A percentile compares a stretch with the other conserved stretches of the same genome.
Conservation (phyloP, 805 yeast species). For the Ogataea pilisensis region DNA sequence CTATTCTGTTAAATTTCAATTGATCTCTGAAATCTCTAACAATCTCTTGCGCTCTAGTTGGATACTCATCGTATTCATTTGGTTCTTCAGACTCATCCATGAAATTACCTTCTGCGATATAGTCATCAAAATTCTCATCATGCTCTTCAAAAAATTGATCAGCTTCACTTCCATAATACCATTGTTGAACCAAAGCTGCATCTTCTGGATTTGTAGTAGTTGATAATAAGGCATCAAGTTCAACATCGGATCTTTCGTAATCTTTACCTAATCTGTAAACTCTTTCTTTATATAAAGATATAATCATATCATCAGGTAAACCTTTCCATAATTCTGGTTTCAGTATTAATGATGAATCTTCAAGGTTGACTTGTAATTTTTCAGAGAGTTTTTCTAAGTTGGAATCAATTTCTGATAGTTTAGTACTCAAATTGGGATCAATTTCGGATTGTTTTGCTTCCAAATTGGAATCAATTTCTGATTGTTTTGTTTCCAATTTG, state of each 20-base stretch:
- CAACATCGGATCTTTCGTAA: constrained; percentile 47
- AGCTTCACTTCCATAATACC: constrained; percentile 42
- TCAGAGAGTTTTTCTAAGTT: constrained; percentile 10
- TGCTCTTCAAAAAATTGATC: constrained; percentile 37
- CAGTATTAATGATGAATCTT: constrained; percentile 37
- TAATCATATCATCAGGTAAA: constrained; percentile 57
- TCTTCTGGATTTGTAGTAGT: constrained; percentile 32
- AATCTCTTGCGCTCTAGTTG: constrained; percentile 67
- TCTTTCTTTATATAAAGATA: constrained; percentile 58
- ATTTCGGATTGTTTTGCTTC: no score
- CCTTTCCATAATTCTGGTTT: constrained; percentile 71
- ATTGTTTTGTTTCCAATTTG: no score
- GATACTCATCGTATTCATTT: constrained; percentile 62
- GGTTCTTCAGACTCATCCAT: constrained; percentile 30
- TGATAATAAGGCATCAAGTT: constrained; percentile 52
- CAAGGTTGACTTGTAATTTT: constrained; percentile 13
- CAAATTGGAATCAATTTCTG: no score
- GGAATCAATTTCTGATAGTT: constrained; percentile 11
- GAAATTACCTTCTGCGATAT: constrained; percentile 31
- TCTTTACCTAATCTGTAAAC: constrained; percentile 45
- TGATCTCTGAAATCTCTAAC: constrained; percentile 68
- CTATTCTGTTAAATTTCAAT: constrained; percentile 72
- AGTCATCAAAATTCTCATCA: constrained; percentile 38
- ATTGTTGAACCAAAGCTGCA: constrained; percentile 23
- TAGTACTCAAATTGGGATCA: constrained; percentile 2